Conservation (phyloP, 2,329 filamentous ascomycete genomes). For the Didymella keratinophila region DNA sequence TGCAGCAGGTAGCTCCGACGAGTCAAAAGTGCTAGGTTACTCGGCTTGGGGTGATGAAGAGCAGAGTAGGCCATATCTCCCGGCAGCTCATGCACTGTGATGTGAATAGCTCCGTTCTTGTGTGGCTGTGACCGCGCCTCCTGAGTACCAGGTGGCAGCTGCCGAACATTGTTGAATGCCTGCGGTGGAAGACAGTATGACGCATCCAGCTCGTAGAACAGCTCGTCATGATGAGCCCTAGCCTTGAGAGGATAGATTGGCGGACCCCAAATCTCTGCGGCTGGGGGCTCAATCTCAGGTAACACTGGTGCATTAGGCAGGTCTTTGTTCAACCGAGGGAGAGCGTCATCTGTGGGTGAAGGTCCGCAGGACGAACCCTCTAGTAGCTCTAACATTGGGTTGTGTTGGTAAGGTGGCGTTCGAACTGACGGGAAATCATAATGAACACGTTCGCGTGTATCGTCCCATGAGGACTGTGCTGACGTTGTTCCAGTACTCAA, state of each 20-base stretch:
- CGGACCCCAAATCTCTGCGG: background rate
- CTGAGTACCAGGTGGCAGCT: background rate
- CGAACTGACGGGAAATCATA: background rate
- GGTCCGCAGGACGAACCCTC: background rate
- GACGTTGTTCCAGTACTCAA: background rate
- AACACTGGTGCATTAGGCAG: background rate
- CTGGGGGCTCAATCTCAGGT: background rate
- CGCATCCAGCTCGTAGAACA: background rate
- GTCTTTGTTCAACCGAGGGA: background rate
- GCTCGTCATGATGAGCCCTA: background rate
- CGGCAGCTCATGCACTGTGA: background rate
- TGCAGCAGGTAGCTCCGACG: background rate
- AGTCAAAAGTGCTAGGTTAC: background rate
- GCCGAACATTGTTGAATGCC: background rate
- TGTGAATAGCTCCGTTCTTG: background rate
- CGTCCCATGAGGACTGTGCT: background rate
- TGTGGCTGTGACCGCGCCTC: background rate
- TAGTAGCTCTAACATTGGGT: background rate
- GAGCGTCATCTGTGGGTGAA: background rate
- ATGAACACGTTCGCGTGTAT: background rate
- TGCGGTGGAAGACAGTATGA: background rate
- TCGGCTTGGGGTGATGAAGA: background rate
- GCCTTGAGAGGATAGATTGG: background rate
- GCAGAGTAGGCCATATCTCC: too few species aligned
- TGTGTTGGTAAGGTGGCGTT: background rate